Conservation (phyloP, 495 filamentous ascomycete genomes). For the Aspergillus funiculosus region DNA sequence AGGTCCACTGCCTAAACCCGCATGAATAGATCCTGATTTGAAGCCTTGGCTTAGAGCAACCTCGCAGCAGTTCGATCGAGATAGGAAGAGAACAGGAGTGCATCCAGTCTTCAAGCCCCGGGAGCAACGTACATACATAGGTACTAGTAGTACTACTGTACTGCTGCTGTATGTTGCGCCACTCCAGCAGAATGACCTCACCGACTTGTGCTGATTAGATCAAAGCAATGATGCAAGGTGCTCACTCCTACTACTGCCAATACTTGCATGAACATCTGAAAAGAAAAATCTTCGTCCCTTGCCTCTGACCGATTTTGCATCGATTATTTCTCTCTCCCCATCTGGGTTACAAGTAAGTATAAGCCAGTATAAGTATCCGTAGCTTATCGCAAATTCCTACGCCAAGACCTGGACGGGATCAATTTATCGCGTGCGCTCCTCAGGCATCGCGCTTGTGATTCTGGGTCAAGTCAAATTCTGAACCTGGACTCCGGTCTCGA, state of each 20-base stretch:
- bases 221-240: conserved; percentile 1
- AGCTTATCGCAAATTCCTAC: neutral
- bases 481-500: neutral
- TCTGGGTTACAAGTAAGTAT: too few relatives aligned
- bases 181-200: conserved; percentile 13
- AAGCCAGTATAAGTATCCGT: too few relatives aligned
- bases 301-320: too few relatives aligned
- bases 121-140: too few relatives aligned
- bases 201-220: conserved; percentile 2
- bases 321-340: too few relatives aligned
- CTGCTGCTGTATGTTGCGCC: conserved; percentile 8
- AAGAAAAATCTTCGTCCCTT: too few relatives aligned
- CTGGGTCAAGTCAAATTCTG: conserved; percentile 5
- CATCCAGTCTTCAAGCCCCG: neutral
- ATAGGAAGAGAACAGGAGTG: too few relatives aligned
- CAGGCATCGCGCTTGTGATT: conserved; percentile 4
- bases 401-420: conserved; percentile 10
- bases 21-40: too few relatives aligned
- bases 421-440: conserved; percentile 9
- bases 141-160: too few relatives aligned
- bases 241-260: neutral
- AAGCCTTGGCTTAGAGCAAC: too few relatives aligned
- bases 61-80: too few relatives aligned
- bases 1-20: too few relatives aligned
- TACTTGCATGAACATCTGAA: neutral